Evolutionary conservation across 345 rosid genomes (phyloP), one percentile per base, ranked within the genome.

Genomic region (Salix viminalis): DNA sequence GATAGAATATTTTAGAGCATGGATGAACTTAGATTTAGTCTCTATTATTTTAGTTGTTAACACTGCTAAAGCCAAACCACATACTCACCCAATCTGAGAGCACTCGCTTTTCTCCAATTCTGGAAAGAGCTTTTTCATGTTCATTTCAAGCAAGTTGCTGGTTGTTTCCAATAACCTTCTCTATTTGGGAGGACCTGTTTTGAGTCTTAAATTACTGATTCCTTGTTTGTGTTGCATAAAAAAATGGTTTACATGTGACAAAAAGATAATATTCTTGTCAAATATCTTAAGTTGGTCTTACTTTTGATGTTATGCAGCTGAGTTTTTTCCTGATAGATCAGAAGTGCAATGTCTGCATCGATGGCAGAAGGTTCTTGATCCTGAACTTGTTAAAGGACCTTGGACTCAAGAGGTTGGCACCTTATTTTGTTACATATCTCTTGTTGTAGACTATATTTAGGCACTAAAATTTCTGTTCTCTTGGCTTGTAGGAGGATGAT

Each of bases 301-400:
- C 61, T 67, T 8, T 23, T 42, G 9, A 32, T 30, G 32, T 21
- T 72, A 19, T 83, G 88, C 97, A 96, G 98, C 98, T 69, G 94
- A 92, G 52, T 87, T 64, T 81, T 92, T 91, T 83, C 90, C 91
- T 65, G 90, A 84, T 79, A 88, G 99, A 88, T 92, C 97, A 58
- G 99, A 94, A 84, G 99, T 96, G 72, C 99, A 96, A 77, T 96
- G 99, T 84, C 78, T 96, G 82, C 99, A 96, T 81, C 86, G 99
- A 71, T 96, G 99, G 99, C 99, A 96, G 85, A 96, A 96, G 84
- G 99, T 96, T 87, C 89, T 96, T 13, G 90, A 94, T 83, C 99
- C 99, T 0, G 95, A 96, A 1, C 97, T 96, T 87, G 84, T 93
- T 65, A 96, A 96, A 83, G 99, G 99, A 85, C 97, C 98, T 52